These are phyloP conservation scores for Lizonia empirigonia DNA, from an alignment of 2,329 filamentous ascomycete species.

Conservation along the genomic window DNA sequence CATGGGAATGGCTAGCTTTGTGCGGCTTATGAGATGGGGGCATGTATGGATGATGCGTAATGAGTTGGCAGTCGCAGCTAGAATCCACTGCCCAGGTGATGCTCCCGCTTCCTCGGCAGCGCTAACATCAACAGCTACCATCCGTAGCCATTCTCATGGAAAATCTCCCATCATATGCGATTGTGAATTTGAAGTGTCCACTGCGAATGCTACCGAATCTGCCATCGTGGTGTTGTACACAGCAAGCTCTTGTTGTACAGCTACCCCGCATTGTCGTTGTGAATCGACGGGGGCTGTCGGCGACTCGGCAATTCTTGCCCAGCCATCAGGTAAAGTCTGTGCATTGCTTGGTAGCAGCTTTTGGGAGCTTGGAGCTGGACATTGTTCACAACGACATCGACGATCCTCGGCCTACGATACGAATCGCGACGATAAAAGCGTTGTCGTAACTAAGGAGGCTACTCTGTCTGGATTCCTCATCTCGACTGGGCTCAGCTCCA, in stretches of 20 bases:
- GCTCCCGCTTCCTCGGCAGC: constrained; percentile 20
- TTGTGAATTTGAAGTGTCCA: too few species aligned
- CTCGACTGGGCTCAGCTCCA: background rate
- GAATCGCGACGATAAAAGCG: background rate
- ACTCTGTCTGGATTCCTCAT: too few species aligned
- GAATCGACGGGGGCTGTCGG: background rate
- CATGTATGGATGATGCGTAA: constrained; percentile 40
- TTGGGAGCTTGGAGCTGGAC: constrained; percentile 4
- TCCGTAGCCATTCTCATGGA: background rate
- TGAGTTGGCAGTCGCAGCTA: constrained; percentile 48
- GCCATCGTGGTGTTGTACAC: background rate
- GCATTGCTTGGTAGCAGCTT: constrained; percentile 9
- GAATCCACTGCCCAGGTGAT: constrained; percentile 33
- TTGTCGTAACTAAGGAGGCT: too few species aligned
- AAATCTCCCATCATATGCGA: background rate
- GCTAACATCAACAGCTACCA: background rate
- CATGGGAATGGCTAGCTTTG: constrained; percentile 39
- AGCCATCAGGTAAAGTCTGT: constrained; percentile 5
- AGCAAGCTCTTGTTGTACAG: background rate
- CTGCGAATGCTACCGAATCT: too few species aligned
- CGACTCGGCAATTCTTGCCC: constrained; percentile 1
- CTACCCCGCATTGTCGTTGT: constrained; percentile 15
- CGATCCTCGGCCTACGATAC: too few species aligned
- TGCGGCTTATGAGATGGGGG: constrained; percentile 41
- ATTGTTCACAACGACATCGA: too few species aligned